Base-by-base conservation (phyloP, 495 filamentous ascomycete species). In the Podospora sp. region DNA sequence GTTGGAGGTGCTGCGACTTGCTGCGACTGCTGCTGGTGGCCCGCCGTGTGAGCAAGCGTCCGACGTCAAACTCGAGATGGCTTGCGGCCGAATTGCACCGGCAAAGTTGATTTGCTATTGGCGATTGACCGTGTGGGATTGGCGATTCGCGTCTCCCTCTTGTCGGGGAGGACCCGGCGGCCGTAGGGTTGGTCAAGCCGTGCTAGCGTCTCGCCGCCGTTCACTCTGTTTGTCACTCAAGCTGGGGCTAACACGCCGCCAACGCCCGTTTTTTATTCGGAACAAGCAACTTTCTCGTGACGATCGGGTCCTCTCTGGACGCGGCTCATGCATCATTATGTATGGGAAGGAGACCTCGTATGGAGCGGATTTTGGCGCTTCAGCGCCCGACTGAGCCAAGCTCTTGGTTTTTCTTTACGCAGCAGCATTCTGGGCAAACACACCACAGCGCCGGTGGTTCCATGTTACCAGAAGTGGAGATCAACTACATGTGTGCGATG, bases 11-110 rank as follows among this genome's bases (percentile, higher is more conserved):
- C n/a, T n/a, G n/a, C n/a, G n/a, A n/a, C n/a, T n/a, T n/a, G n/a
- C n/a, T n/a, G n/a, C n/a, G n/a, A n/a, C 27, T 46, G 14, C 29
- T 40, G 61, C 50, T 65, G 63, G 51, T 56, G 27, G 29, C 60
- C 14, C 46, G 36, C 25, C 33, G 46, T 33, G 46, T 33, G 36
- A 40, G 36, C 27, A 58, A 20, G 60, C 56, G 65, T 63, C 53
- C 63, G 60, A 50, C 57, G 68, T 66, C 51, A 60, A 65, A 61
- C 36, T 35, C 58, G 46, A 58, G 63, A 65, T 51, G 56, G 61
- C 46, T 58, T 65, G 26, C 53, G 63, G 36, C 62, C 62, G 63
- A 65, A 57, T 50, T 63, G 21, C 22, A 52, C 63, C 55, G 52
- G 33, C 40, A 46, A n/a, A n/a, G 22, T 3, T 33, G n/a, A 35